A percentile compares a stretch with the other conserved stretches of the same genome.
Evolutionary conservation across 2,329 filamentous ascomycete species (phyloP).

Genomic region (Ploettnerulaceae sp.): DNA sequence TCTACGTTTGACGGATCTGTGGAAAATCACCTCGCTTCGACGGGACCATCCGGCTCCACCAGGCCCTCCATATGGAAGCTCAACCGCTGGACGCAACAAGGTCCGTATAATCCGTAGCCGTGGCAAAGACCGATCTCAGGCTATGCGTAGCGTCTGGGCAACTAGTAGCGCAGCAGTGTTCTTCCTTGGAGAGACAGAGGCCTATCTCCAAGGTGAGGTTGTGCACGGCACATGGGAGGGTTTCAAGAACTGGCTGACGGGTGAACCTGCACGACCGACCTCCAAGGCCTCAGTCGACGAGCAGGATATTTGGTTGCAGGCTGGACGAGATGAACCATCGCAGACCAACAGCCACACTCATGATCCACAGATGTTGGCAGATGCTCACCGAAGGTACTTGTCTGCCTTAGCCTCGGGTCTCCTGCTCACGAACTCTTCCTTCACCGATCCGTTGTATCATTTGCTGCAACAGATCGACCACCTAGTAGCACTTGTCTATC

Average conservation of each 20-base stretch:
- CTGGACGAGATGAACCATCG: constrained; percentile 19
- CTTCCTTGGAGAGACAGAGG: constrained; percentile 80
- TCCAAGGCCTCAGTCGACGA: constrained; percentile 24
- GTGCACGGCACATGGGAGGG: constrained; percentile 76
- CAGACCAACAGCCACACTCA: constrained; percentile 40
- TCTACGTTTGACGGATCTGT: constrained; percentile 76
- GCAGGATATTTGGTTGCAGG: constrained; percentile 42
- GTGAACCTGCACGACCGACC: constrained; percentile 20
- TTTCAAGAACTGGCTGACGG: constrained; percentile 69
- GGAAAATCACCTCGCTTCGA: constrained; percentile 77
- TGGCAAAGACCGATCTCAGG: constrained; percentile 55
- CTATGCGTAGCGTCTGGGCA: constrained; percentile 83
- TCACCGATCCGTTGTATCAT: constrained; percentile 60
- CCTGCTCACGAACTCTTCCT: constrained; percentile 58
- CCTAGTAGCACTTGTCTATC: constrained; percentile 70
- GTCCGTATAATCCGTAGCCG: constrained; percentile 59
- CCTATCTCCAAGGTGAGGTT: constrained; percentile 86
- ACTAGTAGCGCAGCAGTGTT: constrained; percentile 84
- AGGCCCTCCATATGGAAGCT: constrained; percentile 57
- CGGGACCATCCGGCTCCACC: constrained; percentile 71
- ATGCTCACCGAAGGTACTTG: constrained; percentile 75
- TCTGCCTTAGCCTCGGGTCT: constrained; percentile 60
- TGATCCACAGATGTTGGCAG: constrained; percentile 80
- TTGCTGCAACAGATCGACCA: constrained; percentile 74
- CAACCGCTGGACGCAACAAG: constrained; percentile 53